Evolutionary conservation across 140 eudicot species (phyloP).

Genomic region (Ambrosia hybrid): DNA sequence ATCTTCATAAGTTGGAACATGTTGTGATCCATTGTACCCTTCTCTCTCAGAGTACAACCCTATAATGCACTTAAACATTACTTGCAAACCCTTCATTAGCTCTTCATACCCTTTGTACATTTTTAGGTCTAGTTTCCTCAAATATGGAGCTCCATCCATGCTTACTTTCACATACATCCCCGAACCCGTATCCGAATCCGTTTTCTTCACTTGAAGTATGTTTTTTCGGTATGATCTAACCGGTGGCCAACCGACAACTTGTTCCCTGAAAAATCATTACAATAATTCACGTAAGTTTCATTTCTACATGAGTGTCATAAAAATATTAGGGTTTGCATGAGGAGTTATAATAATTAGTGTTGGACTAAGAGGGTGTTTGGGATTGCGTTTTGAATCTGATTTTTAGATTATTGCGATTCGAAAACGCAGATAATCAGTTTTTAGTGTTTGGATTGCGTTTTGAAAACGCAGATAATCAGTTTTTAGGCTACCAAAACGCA

Average conservation of each 20-base stretch:
- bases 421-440: too few relatives aligned
- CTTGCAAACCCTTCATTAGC: conserved; percentile 61
- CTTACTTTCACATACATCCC: conserved; percentile 90
- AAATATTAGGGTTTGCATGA: conserved; percentile 2
- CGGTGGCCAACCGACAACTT: conserved; percentile 98
- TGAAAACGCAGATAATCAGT: too few relatives aligned
- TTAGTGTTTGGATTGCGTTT: too few relatives aligned
- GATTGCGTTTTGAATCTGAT: too few relatives aligned
- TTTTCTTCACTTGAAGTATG: conserved; percentile 52
- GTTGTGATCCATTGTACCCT: conserved; percentile 78
- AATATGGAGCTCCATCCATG: conserved; percentile 98
- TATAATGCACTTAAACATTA: conserved; percentile 83
- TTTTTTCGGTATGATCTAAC: conserved; percentile 78
- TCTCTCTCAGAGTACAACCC: conserved; percentile 75
- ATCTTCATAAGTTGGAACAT: conserved; percentile 87
- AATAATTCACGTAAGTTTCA: not conserved
- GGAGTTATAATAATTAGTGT: too few relatives aligned
- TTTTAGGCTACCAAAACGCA: too few relatives aligned
- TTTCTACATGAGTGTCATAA: not conserved
- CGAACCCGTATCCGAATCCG: conserved; percentile 41
- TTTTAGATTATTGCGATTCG: too few relatives aligned
- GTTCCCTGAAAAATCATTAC: conserved; percentile 54
- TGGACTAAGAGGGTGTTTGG: too few relatives aligned
- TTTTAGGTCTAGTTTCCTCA: conserved; percentile 92
- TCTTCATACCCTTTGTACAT: conserved; percentile 69